A percentile compares a stretch with the other conserved stretches of the same genome.
Evolutionary conservation across 495 filamentous ascomycete species (phyloP).

Genomic region (Paragyromitra xinjiangensis): DNA sequence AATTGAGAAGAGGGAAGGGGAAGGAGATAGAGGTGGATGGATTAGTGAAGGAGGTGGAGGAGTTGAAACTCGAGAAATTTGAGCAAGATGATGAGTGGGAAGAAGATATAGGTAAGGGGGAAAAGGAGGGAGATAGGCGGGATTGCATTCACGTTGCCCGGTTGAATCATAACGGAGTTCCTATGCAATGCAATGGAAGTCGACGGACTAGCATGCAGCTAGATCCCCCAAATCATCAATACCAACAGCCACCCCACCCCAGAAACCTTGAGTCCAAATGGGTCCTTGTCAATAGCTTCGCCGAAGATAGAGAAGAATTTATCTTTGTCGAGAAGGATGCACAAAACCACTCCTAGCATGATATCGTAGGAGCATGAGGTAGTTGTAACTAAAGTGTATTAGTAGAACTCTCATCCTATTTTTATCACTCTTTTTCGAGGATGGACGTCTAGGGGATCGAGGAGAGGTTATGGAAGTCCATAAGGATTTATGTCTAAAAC

Average conservation of each 20-base stretch:
- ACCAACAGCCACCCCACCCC: not conserved
- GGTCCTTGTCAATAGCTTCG: constrained; percentile 11
- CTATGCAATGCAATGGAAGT: not conserved
- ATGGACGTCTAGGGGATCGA: too few species aligned
- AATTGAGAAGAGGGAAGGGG: not conserved
- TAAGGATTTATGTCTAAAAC: too few species aligned
- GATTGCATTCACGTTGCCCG: not conserved
- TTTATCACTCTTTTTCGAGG: too few species aligned
- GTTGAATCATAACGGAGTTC: not conserved
- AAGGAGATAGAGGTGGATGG: not conserved
- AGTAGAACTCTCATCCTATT: not conserved
- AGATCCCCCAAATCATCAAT: not conserved
- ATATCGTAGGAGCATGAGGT: not conserved
- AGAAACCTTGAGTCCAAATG: constrained; percentile 13
- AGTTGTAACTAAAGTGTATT: not conserved
- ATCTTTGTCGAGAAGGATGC: constrained; percentile 13
- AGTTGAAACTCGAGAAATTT: not conserved
- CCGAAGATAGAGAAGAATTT: constrained; percentile 12
- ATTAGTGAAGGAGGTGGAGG: not conserved
- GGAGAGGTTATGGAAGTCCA: too few species aligned
- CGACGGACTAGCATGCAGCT: not conserved
- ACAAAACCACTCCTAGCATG: not conserved
- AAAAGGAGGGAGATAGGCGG: not conserved
- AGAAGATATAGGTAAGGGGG: not conserved
- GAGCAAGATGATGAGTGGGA: not conserved